Evolutionary conservation across 208 protist genomes (phyloP), one percentile per base, ranked within the genome.

Genomic region (Porcisia deanei): DNA sequence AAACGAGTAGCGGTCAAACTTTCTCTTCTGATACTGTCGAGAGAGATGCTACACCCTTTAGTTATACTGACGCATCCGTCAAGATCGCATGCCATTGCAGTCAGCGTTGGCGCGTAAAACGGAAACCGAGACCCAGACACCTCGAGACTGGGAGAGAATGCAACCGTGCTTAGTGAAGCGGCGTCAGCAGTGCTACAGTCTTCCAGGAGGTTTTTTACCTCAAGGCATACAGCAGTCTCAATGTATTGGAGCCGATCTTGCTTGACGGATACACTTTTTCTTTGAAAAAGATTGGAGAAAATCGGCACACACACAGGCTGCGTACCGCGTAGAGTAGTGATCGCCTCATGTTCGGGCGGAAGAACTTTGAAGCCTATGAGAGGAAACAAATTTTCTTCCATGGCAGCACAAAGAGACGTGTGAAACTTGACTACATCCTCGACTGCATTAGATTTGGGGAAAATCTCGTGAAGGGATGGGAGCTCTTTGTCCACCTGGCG

Each of bases 111-210:
- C 14, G 86, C 78, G 67, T 88, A 97, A 83, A 95, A 97, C 7
- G 93, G 88, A 87, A 90, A 97, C 5, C 93, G 82, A 58, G 93
- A 90, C 9, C 93, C 93, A 63, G 80, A 85, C 57, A 97, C 58
- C 63, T 91, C 93, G 47, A 96, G 81, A 2, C 84, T 79, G 18
- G 87, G 78, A 75, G 69, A 73, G 68, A 93, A 88, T 45, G 80
- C 63, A 68, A 75, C 55, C 77, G 61, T 75, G 41, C 61, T 76
- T 9, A 4, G n/a, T 37, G 64, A 68, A 54, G 81, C 72, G 25
- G 30, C 76, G 25, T 82, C 65, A 53, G 65, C 73, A 2, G 74
- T 68, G 58, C 73, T 57, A 74, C 73, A 73, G 81, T 53, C 43
- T 71, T 85, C 79, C 1, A 83, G 52, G 22, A 73, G 64, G 37